phyloP scores from a whole-genome alignment of 2,329 filamentous ascomycete species.

The Aspergillus luchuensis region DNA sequence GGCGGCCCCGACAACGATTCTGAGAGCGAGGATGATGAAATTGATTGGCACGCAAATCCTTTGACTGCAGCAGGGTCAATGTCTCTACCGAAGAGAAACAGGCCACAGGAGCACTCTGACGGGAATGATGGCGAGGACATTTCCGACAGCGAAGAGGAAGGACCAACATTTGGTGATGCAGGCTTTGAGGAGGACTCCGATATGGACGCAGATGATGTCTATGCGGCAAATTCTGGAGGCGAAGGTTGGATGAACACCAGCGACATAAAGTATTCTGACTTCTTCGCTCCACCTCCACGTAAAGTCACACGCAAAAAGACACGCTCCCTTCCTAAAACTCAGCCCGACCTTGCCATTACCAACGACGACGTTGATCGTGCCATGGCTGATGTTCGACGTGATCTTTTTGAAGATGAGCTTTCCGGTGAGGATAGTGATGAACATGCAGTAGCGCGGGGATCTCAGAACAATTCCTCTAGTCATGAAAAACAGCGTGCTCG shows the following conservation, averaged over 20 bases:
- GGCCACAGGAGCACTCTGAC: slow-evolving; percentile 19
- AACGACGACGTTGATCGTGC: slow-evolving; percentile 75
- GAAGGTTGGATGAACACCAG: slow-evolving; percentile 74
- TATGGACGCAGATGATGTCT: slow-evolving; percentile 61
- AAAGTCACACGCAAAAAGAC: slow-evolving; percentile 63
- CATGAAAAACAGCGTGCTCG: slow-evolving; percentile 87
- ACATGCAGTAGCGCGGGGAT: slow-evolving; percentile 60
- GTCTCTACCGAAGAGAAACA: slow-evolving; percentile 12
- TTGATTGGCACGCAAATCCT: slow-evolving; percentile 86
- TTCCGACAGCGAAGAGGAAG: slow-evolving; percentile 61
- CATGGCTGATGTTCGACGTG: slow-evolving; percentile 82
- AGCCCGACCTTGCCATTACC: slow-evolving; percentile 48
- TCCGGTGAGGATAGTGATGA: slow-evolving; percentile 61
- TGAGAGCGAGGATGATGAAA: slow-evolving; percentile 75
- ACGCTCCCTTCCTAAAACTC: slow-evolving; percentile 57
- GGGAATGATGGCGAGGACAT: slow-evolving; percentile 63
- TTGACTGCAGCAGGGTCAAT: slow-evolving; percentile 45
- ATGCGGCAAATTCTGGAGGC: slow-evolving; percentile 59
- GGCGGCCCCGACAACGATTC: slow-evolving; percentile 74
- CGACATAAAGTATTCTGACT: slow-evolving; percentile 86
- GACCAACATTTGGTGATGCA: slow-evolving; percentile 81
- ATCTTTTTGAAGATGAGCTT: slow-evolving; percentile 79
- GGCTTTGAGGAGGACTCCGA: slow-evolving; percentile 68
- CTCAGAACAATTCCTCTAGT: slow-evolving; percentile 57
- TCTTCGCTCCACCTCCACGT: slow-evolving; percentile 81